Evolutionary conservation across 345 rosid species (phyloP), one percentile per base, ranked within the genome.

Genomic region (Eucalyptus coolabah): DNA sequence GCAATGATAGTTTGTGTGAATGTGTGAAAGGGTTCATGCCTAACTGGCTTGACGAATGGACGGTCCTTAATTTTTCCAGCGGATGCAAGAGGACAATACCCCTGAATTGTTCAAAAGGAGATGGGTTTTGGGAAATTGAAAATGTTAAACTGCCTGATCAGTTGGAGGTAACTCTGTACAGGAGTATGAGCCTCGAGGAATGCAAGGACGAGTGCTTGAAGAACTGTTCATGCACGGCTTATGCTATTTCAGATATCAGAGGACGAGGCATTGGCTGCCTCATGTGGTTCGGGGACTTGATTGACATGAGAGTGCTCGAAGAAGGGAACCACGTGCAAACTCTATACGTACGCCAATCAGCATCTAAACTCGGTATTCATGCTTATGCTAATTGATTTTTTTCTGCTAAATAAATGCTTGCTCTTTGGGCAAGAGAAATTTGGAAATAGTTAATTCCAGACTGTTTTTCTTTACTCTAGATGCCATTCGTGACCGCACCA

Each of bases 1-100:
- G 87, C 72, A 44, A 18, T n/a, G 3, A 5, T 13, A 56, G 42
- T 32, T 37, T 21, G 26, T 83, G 92, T 63, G 50, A 91, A 42
- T 94, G 96, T 87, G 69, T 91, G 82, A 56, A 88, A 15, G 94
- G 96, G 14, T 95, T 93, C 51, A 26, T 86, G 49, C 92, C 95
- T 17, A 90, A 21, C 47, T 90, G 89, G 19, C 89, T 45, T 15
- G 87, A 91, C 4, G 89, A 91, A 13, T 92, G 95, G 95, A 86
- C 45, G n/a, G 30, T 87, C 12, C 37, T 81, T 51, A 44, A 86
- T 47, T 87, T 89, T 90, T 42, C 90, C 26, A 60, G 30, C 15
- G 92, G 91, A 12, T 92, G 92, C 63, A 86, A 23, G 42, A 60
- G 91, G 65, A 87, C 16, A 81, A 14, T 11, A 26, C 53, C 60